phyloP scores from a whole-genome alignment of 2,329 filamentous ascomycete species.

The Calonectria henricotiae region DNA sequence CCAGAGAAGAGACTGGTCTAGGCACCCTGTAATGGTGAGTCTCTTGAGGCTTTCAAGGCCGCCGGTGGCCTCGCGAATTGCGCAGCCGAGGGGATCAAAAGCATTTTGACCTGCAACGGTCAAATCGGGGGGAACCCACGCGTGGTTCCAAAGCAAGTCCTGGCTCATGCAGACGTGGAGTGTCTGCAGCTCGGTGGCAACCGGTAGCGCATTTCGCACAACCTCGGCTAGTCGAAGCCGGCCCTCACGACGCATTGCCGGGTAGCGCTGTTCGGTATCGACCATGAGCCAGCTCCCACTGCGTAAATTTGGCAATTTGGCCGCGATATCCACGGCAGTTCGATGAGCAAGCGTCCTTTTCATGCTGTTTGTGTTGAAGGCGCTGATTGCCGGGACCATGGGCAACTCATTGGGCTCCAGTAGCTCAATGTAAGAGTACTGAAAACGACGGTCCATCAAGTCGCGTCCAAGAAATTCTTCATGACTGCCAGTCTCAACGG shows the following conservation, averaged over 20 bases:
- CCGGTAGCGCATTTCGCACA: slow-evolving; percentile 35
- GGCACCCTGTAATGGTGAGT: slow-evolving; percentile 38
- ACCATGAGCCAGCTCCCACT: slow-evolving; percentile 38
- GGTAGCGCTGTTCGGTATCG: slow-evolving; percentile 40
- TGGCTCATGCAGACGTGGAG: slow-evolving; percentile 41
- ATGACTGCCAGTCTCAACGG: slow-evolving; percentile 35
- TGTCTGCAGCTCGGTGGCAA: slow-evolving; percentile 32
- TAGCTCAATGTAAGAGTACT: slow-evolving; percentile 40
- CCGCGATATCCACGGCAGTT: slow-evolving; percentile 37
- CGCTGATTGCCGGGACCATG: slow-evolving; percentile 35
- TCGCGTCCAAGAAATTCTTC: slow-evolving; percentile 32
- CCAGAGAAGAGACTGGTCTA: slow-evolving; percentile 42
- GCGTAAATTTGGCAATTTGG: slow-evolving; percentile 41
- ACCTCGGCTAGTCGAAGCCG: slow-evolving; percentile 38
- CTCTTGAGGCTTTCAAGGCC: slow-evolving; percentile 32
- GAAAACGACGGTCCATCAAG: slow-evolving; percentile 40
- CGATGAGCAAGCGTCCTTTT: slow-evolving; percentile 36
- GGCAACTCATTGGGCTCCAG: slow-evolving; percentile 33
- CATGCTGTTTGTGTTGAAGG: slow-evolving; percentile 36
- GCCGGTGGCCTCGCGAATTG: slow-evolving; percentile 38
- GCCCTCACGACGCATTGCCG: slow-evolving; percentile 35
- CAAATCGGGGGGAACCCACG: slow-evolving; percentile 40
- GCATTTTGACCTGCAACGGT: slow-evolving; percentile 19
- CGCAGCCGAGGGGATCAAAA: slow-evolving; percentile 35
- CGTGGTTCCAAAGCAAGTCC: slow-evolving; percentile 43